Evolutionary conservation across 2,329 filamentous ascomycete species (phyloP), one percentile per base, ranked within the genome.

Genomic region (Pestalotiopsis sp.): DNA sequence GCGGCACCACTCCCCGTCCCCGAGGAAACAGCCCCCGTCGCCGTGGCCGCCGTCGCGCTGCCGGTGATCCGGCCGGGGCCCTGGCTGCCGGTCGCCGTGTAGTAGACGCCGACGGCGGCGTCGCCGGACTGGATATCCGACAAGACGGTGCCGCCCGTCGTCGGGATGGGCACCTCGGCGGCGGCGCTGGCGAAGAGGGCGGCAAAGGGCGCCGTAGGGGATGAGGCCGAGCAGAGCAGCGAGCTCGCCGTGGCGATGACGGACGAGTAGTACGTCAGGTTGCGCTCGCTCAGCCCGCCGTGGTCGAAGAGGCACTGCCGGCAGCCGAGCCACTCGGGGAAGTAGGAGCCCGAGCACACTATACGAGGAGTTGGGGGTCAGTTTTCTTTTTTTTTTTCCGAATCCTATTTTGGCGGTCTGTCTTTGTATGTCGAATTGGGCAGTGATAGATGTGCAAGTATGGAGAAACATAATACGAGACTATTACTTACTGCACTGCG

Each of bases 61-160:
- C 82, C 82, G 38, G 81, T 84, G 68, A 85, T 82, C 17, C 72
- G 66, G 20, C 83, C 83, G 1, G 79, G 78, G 0, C 82, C 82
- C 69, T 82, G 81, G 4, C 69, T 67, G 1, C 76, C 79, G 25
- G 70, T 79, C 2, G 78, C 73, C 6, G 82, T 84, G 73, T 81
- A 84, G 72, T 84, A 84, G 39, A 82, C 69, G 68, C 79, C 81
- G 12, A 83, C 77, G n/a, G 78, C 81, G 55, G 81, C 79, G 72
- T 80, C 71, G 38, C 79, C 75, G 2, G 76, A 77, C 41, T 74
- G 80, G 25, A 73, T 69, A 71, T 83, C 81, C 11, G 68, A 77
- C 31, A 69, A 70, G 39, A 67, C 72, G 3, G 80, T 81, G 12
- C 69, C 76, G 27, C 78, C 77, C 1, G 75, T 76, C 2, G 78